phyloP scores from a whole-genome alignment of 176 grass and related monocot species.

The Triticum turgidum region DNA sequence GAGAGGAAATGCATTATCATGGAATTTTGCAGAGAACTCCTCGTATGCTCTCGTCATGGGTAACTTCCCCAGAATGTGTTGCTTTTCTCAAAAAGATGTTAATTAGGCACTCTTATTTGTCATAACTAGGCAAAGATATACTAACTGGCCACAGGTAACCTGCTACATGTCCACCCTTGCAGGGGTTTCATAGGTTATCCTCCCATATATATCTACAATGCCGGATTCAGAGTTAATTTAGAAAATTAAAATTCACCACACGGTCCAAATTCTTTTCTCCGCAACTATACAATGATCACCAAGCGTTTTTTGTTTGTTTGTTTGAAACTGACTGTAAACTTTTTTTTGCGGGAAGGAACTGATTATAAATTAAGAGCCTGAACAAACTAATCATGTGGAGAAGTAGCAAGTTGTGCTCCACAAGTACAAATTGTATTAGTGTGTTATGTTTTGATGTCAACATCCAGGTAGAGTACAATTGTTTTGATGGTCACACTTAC shows the following conservation, averaged over 20 bases:
- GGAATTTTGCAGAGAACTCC: neutral
- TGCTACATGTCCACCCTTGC: neutral
- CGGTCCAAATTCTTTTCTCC: neutral
- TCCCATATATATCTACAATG: neutral
- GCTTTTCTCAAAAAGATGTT: neutral
- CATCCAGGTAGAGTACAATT: slow-evolving; percentile 1
- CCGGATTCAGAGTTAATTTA: slow-evolving; percentile 7
- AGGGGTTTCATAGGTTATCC: neutral
- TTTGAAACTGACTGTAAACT: too few species aligned
- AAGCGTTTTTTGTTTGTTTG: neutral
- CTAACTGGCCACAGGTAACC: neutral
- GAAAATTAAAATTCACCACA: slow-evolving; percentile 9
- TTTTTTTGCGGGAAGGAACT: neutral
- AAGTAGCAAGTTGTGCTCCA: slow-evolving; percentile 17
- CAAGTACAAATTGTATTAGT: slow-evolving; percentile 20
- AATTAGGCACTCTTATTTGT: neutral
- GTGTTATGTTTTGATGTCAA: slow-evolving; percentile 4
- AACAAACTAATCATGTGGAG: neutral
- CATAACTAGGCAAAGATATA: neutral
- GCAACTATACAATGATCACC: neutral
- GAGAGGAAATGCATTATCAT: neutral
- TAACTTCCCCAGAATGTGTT: too few species aligned
- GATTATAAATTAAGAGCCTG: slow-evolving; percentile 15
- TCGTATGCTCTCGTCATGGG: neutral
- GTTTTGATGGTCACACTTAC: slow-evolving; percentile 29